These are phyloP conservation scores for Chernovozyma sophiae-reginae DNA, from an alignment of 1,139 yeast species.

Conservation along the genomic window DNA sequence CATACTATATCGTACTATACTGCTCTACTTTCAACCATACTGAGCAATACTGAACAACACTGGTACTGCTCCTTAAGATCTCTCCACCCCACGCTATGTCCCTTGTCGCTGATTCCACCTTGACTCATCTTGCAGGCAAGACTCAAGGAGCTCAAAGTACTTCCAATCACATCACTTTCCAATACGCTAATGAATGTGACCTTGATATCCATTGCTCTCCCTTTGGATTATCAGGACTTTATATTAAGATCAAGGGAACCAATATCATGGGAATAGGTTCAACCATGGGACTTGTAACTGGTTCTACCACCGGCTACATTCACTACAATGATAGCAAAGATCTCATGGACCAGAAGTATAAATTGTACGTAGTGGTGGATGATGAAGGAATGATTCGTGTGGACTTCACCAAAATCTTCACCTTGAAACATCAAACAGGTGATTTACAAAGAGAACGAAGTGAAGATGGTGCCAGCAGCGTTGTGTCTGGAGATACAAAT, in stretches of 20 bases:
- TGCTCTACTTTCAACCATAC: no score
- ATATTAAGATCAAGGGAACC: constrained; percentile 49
- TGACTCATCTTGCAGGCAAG: no score
- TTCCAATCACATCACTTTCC: constrained; percentile 27
- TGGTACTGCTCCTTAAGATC: no score
- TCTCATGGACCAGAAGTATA: constrained; percentile 45
- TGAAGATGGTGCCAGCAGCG: neutral
- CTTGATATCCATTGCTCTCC: constrained; percentile 57
- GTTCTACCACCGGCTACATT: constrained; percentile 47
- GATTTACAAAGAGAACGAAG: constrained; percentile 8
- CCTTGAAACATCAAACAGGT: constrained; percentile 14
- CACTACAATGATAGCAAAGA: constrained; percentile 51
- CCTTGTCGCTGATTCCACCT: no score
- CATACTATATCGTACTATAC: no score
- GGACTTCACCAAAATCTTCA: constrained; percentile 49
- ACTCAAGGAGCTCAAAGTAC: constrained; percentile 7
- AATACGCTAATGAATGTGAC: constrained; percentile 50
- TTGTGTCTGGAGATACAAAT: neutral
- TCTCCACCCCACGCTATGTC: no score
- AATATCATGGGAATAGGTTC: constrained; percentile 55
- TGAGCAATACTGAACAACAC: no score
- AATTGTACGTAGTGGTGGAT: constrained; percentile 49
- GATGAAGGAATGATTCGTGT: constrained; percentile 47
- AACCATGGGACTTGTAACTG: constrained; percentile 56
- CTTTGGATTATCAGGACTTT: constrained; percentile 54